Evolutionary conservation across 345 rosid genomes (phyloP).

Genomic region (Sonneratia alba): DNA sequence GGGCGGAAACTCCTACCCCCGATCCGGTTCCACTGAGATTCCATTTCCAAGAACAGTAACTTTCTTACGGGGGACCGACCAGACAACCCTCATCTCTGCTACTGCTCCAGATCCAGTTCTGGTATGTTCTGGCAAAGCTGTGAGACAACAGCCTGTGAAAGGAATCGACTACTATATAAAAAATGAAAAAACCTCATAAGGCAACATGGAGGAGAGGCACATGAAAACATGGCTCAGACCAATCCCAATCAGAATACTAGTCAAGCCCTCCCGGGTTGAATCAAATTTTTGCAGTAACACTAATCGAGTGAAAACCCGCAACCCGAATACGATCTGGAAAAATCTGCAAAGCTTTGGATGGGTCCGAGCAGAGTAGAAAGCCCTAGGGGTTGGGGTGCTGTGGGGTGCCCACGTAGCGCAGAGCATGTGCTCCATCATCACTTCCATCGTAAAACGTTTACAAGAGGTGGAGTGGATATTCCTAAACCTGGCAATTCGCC

Average conservation of each 20-base stretch:
- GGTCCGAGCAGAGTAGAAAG: too few relatives aligned
- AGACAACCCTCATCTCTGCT: neutral
- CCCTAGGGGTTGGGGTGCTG: too few relatives aligned
- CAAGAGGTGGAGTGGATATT: too few relatives aligned
- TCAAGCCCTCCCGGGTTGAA: too few relatives aligned
- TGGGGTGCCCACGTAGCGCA: too few relatives aligned
- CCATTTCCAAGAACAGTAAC: neutral
- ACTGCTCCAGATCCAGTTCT: neutral
- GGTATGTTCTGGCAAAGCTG: neutral
- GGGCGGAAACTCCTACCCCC: neutral
- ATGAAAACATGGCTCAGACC: conserved; percentile 12
- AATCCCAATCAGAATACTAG: conserved; percentile 3
- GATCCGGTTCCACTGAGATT: neutral
- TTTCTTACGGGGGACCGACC: neutral
- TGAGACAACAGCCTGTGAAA: conserved; percentile 21
- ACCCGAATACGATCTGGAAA: too few relatives aligned
- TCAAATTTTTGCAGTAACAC: too few relatives aligned
- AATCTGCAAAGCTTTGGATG: too few relatives aligned
- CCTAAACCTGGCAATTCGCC: too few relatives aligned
- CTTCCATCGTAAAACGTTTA: too few relatives aligned
- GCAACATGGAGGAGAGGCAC: conserved; percentile 46
- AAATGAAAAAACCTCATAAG: conserved; percentile 46
- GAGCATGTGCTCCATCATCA: too few relatives aligned
- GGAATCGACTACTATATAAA: conserved; percentile 43
- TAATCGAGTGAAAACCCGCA: too few relatives aligned